Evolutionary conservation across 108 stramenopile species (phyloP), one percentile per base, ranked within the genome.

Genomic region (Cylindrotheca fusiformis): DNA sequence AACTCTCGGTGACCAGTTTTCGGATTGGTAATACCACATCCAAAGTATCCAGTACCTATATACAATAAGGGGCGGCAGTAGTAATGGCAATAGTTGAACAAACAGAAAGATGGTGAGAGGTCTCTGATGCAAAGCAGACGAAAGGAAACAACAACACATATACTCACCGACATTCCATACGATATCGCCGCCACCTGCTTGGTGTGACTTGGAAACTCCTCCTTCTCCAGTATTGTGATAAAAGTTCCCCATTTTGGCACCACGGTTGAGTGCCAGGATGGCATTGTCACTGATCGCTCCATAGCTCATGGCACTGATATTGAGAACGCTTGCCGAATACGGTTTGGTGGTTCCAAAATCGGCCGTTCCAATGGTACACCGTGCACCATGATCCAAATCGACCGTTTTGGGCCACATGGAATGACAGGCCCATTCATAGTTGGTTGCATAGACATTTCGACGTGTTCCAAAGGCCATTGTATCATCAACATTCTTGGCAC

Each of bases 221-320:
- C 92, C 94, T 71, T 95, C 94, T 23, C 94, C 94, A n/a, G 94
- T 93, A 63, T 95, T 95, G 75, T 95, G 94, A 68, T 79, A 90
- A 60, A 95, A 95, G 28, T 63, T 53, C 2, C 94, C 94, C 47
- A 72, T 28, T 48, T 82, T 82, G 31, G 94, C 94, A 17, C 89
- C 94, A 6, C 62, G 32, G 52, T 74, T 87, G 44, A 95, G 63
- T 17, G 91, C 86, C n/a, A 81, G 49, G 49, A 95, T 85, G 10
- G 94, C 94, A 53, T 75, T 75, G 28, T 84, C 86, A 26, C 86
- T 82, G 4, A 95, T 60, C 1, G 94, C 89, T 26, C 94, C 94
- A 72, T 86, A 95, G n/a, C 62, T 67, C 94, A 95, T 95, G 46
- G 87, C 94, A 49, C 75, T 78, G 20, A 95, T 73, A 67, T 95